A percentile compares a stretch with the other conserved stretches of the same genome.
Conservation (phyloP, 345 rosid species). For the Eucalyptus decipiens region DNA sequence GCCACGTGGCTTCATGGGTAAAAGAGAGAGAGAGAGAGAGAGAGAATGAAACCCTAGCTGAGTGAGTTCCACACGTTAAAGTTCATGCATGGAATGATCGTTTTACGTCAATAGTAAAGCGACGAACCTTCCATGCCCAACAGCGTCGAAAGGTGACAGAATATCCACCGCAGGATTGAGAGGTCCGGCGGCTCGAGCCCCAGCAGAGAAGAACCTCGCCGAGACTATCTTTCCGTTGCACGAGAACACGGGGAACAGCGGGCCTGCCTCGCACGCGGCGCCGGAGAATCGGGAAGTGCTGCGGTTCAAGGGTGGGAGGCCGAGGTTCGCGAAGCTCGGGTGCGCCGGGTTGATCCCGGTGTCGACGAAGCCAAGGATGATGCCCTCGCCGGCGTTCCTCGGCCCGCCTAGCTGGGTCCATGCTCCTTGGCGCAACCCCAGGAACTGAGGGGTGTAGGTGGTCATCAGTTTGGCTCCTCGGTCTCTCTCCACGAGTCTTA, state of each 20-base stretch:
- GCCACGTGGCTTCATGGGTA: conserved; percentile 62
- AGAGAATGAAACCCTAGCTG: background rate
- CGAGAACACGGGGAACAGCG: conserved; percentile 33
- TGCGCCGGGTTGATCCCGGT: conserved; percentile 68
- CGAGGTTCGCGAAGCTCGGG: conserved; percentile 56
- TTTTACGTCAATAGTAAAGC: background rate
- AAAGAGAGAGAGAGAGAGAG: background rate
- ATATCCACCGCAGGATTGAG: conserved; percentile 60
- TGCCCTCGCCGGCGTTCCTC: conserved; percentile 48
- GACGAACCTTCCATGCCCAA: conserved; percentile 79
- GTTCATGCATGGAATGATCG: background rate
- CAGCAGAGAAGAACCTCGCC: conserved; percentile 78
- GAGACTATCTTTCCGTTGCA: conserved; percentile 80
- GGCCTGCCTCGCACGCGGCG: conserved; percentile 67
- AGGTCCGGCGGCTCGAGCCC: conserved; percentile 46
- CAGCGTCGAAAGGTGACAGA: conserved; percentile 70
- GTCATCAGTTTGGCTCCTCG: conserved; percentile 81
- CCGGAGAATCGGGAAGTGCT: conserved; percentile 32
- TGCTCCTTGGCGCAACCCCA: conserved; percentile 38
- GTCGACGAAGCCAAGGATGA: conserved; percentile 73
- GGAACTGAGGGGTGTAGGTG: conserved; percentile 66
- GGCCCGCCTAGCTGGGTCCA: conserved; percentile 40
- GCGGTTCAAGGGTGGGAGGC: background rate
- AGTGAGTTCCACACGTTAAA: background rate
- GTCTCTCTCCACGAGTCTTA: conserved; percentile 67